Base-by-base conservation (phyloP, 345 rosid species). In the Syzygium aqueum region DNA sequence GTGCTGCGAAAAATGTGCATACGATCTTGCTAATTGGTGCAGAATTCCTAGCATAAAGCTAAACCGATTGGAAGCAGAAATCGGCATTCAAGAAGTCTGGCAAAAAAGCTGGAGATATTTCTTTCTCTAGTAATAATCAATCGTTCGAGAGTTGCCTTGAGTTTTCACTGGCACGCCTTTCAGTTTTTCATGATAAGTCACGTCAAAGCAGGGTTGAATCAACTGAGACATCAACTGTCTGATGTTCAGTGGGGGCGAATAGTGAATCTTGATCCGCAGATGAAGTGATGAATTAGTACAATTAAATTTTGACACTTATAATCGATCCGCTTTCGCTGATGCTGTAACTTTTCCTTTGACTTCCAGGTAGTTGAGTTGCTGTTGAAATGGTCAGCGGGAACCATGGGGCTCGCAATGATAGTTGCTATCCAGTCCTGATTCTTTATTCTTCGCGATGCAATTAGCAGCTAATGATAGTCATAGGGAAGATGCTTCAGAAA, bases 401-500 rank as follows among this genome's bases (percentile, higher is more conserved):
- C 53, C 87, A 53, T 90, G 61, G 89, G 84, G 56, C 84, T 78
- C 77, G 90, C 88, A 49, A 87, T 87, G 91, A 87, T 80, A 84
- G 87, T 89, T 87, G 49, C 59, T 84, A 54, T 77, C 51, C 86
- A 49, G 86, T 89, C 88, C 89, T 87, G 88, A 86, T 89, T 85
- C 78, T 17, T 78, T 80, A 84, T 85, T 59, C 61, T 92, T 90
- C 92, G 94, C 90, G 85, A 98, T 98, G 99, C 98, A 94, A 90
- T 93, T 96, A 92, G 97, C 90, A 87, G 92, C 95, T 89, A 94
- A 93, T 93, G 98, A 94, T 92, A 91, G 92, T 91, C 89, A 30
- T 63, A 86, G 78, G 56, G 96, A 92, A 86, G 95, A 95, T 90
- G 82, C 85, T 89, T 92, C 90, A 13, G 98, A 95, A 89, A 94